Evolutionary conservation across 441 rosid genomes (phyloP).

Genomic region (Aquilaria agallochum): DNA sequence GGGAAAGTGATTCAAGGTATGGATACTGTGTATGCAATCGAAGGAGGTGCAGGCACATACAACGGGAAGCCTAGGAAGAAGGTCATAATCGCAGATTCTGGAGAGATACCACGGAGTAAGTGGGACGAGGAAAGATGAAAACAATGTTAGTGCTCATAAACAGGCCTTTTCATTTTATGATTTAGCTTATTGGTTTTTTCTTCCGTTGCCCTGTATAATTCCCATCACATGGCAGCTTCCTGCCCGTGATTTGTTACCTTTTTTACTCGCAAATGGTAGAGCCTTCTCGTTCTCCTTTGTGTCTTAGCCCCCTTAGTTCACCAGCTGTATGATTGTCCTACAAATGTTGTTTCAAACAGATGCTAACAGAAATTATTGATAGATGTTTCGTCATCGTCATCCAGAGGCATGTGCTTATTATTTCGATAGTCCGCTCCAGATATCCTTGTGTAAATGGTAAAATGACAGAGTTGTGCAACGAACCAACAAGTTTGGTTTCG

Average conservation of each 20-base stretch:
- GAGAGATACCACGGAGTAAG: slow-evolving; percentile 82
- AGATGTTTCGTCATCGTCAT: too few relatives aligned
- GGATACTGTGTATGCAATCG: slow-evolving; percentile 81
- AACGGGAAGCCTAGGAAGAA: slow-evolving; percentile 94
- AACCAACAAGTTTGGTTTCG: too few relatives aligned
- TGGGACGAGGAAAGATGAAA: slow-evolving; percentile 85
- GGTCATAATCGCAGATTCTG: slow-evolving; percentile 80
- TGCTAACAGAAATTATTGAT: too few relatives aligned
- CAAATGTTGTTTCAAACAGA: background rate
- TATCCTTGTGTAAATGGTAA: too few relatives aligned
- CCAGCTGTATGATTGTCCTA: background rate
- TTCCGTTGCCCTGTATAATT: slow-evolving; percentile 21
- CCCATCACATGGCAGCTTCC: slow-evolving; percentile 1
- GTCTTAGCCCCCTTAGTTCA: background rate
- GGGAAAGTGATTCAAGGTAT: slow-evolving; percentile 94
- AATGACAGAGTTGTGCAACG: too few relatives aligned
- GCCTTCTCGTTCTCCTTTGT: background rate
- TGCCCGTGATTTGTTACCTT: too few relatives aligned
- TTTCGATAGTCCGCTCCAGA: too few relatives aligned
- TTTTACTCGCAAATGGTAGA: slow-evolving; percentile 16
- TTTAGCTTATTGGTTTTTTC: slow-evolving; percentile 17
- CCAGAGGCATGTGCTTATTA: too few relatives aligned
- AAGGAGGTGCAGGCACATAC: slow-evolving; percentile 98
- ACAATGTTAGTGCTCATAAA: background rate
- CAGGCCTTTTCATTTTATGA: slow-evolving; percentile 5